phyloP scores from a whole-genome alignment of 1,284 basidiomycete species.

The Microbotryum saponariae region DNA sequence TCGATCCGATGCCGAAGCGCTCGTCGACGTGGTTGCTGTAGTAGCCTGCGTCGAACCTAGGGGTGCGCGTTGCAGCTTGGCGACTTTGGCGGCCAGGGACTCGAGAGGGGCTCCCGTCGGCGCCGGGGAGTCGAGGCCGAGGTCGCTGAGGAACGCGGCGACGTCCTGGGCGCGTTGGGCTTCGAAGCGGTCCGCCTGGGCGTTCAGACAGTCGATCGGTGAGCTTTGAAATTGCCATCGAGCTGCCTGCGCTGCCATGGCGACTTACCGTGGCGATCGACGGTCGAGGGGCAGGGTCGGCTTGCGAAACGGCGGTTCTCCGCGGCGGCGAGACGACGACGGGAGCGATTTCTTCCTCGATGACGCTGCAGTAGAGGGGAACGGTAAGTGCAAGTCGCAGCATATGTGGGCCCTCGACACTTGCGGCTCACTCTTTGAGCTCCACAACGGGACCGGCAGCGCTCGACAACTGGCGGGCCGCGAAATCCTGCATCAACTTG shows the following conservation, averaged over 20 bases:
- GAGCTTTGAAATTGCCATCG: neutral
- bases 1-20: no score
- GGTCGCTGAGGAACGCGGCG: constrained; percentile 13
- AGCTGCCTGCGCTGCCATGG: neutral
- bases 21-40: no score
- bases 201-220: neutral
- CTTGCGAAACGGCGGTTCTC: neutral
- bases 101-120: neutral
- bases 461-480: neutral
- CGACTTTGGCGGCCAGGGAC: neutral
- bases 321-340: neutral
- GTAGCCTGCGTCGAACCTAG: no score
- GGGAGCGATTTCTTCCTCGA: neutral
- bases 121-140: constrained; percentile 18
- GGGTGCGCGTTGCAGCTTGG: neutral
- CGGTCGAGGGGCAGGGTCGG: neutral
- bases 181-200: neutral
- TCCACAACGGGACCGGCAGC: constrained; percentile 1
- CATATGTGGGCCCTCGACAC: no score
- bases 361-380: neutral
- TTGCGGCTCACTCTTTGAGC: neutral
- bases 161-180: constrained; percentile 6
- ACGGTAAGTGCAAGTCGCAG: no score
- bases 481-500: constrained; percentile 16
- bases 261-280: neutral